Conservation (phyloP, 768 basidiomycete genomes). For the Serendipita vermifera region DNA sequence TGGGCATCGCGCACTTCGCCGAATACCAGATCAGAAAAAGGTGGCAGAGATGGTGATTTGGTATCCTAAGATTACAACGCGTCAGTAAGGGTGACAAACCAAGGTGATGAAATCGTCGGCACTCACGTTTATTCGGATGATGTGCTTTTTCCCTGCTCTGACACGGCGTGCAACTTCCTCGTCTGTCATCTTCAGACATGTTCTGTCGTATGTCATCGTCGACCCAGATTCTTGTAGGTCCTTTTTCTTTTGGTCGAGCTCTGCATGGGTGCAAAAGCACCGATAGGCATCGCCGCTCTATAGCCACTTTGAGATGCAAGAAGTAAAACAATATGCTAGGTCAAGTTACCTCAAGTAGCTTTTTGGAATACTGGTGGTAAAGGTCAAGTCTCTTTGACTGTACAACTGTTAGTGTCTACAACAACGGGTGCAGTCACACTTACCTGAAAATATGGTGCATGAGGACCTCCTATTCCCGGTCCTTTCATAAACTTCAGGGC, state of each 20-base stretch:
- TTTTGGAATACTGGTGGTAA: conserved; percentile 60
- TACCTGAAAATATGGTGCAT: conserved; percentile 83
- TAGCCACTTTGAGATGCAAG: not conserved
- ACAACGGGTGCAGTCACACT: conserved; percentile 12
- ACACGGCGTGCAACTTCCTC: conserved; percentile 71
- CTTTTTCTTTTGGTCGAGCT: conserved; percentile 53
- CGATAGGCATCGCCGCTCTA: conserved; percentile 85
- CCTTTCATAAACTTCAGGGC: conserved; percentile 33
- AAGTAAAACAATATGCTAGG: not conserved
- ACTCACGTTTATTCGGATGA: conserved; percentile 80
- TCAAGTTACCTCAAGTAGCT: conserved; percentile 58
- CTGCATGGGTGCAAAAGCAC: conserved; percentile 79
- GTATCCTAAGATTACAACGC: conserved; percentile 39
- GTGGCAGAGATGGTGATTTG: conserved; percentile 37
- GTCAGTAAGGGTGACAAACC: not conserved
- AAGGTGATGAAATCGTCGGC: not conserved
- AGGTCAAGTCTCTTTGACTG: conserved; percentile 84
- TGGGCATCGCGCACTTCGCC: conserved; percentile 61
- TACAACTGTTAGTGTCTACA: conserved; percentile 11
- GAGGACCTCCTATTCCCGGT: conserved; percentile 59
- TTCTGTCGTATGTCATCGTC: conserved; percentile 72
- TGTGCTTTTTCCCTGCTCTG: conserved; percentile 59
- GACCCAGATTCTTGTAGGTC: conserved; percentile 60
- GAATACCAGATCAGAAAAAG: conserved; percentile 61
- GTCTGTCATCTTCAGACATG: conserved; percentile 72